Evolutionary conservation across 176 grass and related monocot genomes (phyloP).

Genomic region (Elymus sibiricus): DNA sequence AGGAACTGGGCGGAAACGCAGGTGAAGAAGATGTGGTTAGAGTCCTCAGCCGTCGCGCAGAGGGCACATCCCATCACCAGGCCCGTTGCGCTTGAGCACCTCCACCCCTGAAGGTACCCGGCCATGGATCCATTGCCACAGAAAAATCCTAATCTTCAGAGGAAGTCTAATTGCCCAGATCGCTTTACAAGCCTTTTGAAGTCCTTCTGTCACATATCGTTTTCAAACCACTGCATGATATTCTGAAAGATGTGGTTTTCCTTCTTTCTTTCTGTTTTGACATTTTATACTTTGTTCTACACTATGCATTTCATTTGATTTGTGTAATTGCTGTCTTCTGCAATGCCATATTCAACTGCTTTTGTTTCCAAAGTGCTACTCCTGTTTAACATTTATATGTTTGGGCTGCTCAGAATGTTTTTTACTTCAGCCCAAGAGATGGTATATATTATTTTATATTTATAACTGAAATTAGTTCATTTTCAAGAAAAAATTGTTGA

Average conservation of each 20-base stretch:
- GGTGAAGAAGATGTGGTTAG: too few species aligned
- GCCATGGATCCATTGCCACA: too few species aligned
- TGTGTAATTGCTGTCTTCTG: background rate
- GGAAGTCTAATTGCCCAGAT: too few species aligned
- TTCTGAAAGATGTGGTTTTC: background rate
- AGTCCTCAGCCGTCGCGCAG: too few species aligned
- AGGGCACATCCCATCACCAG: too few species aligned
- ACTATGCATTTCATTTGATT: background rate
- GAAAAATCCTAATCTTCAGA: too few species aligned
- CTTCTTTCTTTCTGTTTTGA: background rate
- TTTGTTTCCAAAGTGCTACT: background rate
- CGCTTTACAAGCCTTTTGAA: background rate
- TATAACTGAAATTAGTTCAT: background rate
- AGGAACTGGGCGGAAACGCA: too few species aligned
- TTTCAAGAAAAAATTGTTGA: background rate
- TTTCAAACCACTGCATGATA: background rate
- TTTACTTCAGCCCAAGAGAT: background rate
- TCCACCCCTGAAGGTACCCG: too few species aligned
- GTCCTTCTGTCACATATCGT: background rate
- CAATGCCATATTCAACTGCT: background rate
- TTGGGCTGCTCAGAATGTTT: background rate
- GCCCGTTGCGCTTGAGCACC: too few species aligned
- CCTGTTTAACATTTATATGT: background rate
- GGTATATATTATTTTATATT: background rate
- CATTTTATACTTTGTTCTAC: background rate